Conservation (phyloP, 2,329 filamentous ascomycete genomes). For the Macrophomina phaseolina region DNA sequence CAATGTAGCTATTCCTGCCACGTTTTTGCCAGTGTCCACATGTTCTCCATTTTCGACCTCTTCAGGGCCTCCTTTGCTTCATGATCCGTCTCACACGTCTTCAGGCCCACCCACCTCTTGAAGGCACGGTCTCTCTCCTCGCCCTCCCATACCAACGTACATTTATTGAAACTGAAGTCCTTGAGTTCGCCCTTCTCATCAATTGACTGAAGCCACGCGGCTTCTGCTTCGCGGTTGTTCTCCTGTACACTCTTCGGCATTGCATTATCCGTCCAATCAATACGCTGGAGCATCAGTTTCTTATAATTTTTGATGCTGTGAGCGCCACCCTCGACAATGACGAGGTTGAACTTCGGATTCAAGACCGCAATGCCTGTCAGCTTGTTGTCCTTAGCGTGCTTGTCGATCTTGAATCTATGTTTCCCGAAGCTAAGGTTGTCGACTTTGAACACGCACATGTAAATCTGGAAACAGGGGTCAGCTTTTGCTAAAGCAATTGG, state of each 20-base stretch:
- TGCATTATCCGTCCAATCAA: constrained; percentile 92
- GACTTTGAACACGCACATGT: constrained; percentile 85
- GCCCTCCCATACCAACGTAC: constrained; percentile 87
- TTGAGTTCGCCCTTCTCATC: constrained; percentile 79
- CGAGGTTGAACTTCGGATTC: constrained; percentile 84
- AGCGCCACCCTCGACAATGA: constrained; percentile 89
- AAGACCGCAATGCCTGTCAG: constrained; percentile 91
- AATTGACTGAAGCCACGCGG: constrained; percentile 77
- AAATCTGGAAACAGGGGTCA: neutral
- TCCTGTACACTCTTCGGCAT: constrained; percentile 66
- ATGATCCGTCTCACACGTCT: constrained; percentile 90
- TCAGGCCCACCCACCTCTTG: constrained; percentile 80
- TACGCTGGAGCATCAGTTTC: constrained; percentile 90
- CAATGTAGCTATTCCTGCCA: constrained; percentile 2
- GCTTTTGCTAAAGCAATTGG: too few species aligned
- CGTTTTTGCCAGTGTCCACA: constrained; percentile 89
- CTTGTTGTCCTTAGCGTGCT: constrained; percentile 87
- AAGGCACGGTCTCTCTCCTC: constrained; percentile 82
- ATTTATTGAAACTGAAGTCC: constrained; percentile 82
- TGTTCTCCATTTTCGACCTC: constrained; percentile 88
- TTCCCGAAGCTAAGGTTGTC: constrained; percentile 88
- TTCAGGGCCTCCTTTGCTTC: constrained; percentile 82
- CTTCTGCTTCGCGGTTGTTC: constrained; percentile 66
- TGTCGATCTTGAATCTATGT: constrained; percentile 89
- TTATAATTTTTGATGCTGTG: constrained; percentile 85